phyloP scores from a whole-genome alignment of 106 monocot species.

The Agapanthus africanus region DNA sequence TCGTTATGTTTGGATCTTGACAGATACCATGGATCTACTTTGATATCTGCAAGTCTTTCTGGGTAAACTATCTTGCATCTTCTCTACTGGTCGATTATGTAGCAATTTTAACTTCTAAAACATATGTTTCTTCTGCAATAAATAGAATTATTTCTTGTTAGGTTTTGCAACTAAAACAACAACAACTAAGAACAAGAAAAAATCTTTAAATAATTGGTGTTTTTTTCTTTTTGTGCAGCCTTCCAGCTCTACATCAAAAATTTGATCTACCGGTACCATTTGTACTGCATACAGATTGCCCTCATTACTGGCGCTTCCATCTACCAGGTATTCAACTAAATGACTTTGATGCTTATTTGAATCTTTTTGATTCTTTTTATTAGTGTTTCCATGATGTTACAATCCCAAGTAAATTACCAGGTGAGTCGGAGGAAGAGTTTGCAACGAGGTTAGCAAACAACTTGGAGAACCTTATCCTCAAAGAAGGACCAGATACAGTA shows the following conservation, averaged over 20 bases:
- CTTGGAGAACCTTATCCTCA: conserved; percentile 89
- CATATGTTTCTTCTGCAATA: not conserved
- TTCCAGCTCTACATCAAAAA: conserved; percentile 89
- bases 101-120: too few relatives aligned
- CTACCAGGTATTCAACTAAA: conserved; percentile 53
- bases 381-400: not conserved
- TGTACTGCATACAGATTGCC: conserved; percentile 96
- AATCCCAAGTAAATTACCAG: conserved; percentile 23
- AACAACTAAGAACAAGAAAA: too few relatives aligned
- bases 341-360: not conserved
- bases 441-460: conserved; percentile 87
- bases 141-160: not conserved
- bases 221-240: conserved; percentile 15
- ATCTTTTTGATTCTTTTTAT: not conserved
- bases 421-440: conserved; percentile 97
- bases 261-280: conserved; percentile 96
- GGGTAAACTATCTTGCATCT: too few relatives aligned
- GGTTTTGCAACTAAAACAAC: too few relatives aligned
- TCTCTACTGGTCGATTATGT: too few relatives aligned
- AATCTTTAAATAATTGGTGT: too few relatives aligned
- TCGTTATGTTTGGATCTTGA: conserved; percentile 8
- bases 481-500: conserved; percentile 98
- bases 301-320: conserved; percentile 97
- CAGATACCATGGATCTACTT: conserved; percentile 96
- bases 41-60: conserved; percentile 91